Evolutionary conservation across 345 rosid species (phyloP).

Genomic region (Camelina laxa): DNA sequence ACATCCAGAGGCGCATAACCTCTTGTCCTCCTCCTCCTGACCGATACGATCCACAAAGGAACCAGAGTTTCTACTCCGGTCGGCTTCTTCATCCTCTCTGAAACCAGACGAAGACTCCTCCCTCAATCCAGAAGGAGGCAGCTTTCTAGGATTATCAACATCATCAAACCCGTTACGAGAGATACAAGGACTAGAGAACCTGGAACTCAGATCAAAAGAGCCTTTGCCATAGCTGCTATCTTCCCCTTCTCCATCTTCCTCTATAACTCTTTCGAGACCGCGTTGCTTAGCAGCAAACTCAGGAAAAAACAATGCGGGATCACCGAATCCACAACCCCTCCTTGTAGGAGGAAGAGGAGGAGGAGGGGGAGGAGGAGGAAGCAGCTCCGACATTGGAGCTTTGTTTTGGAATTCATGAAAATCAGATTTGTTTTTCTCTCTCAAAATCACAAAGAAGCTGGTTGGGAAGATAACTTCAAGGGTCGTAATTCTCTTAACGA

Average conservation of each 20-base stretch:
- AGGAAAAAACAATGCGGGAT: constrained; percentile 41
- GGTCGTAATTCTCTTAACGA: constrained; percentile 30
- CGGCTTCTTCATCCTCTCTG: constrained; percentile 26
- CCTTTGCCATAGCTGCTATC: constrained; percentile 41
- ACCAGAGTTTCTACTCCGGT: constrained; percentile 20
- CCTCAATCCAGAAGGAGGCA: constrained; percentile 23
- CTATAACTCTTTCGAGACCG: constrained; percentile 21
- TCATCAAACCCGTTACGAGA: not conserved
- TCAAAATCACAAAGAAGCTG: constrained; percentile 29
- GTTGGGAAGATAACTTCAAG: constrained; percentile 37
- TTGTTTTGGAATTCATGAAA: constrained; percentile 42
- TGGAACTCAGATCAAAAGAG: constrained; percentile 39
- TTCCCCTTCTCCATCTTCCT: constrained; percentile 41
- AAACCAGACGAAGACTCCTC: constrained; percentile 23
- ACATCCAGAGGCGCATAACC: constrained; percentile 17
- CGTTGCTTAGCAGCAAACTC: constrained; percentile 37
- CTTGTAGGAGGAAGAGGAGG: constrained; percentile 34
- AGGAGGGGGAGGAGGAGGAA: constrained; percentile 35
- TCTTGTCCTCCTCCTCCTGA: constrained; percentile 36
- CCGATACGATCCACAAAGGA: constrained; percentile 31
- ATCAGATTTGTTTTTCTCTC: constrained; percentile 34
- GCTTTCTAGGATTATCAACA: constrained; percentile 13
- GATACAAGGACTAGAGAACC: constrained; percentile 31
- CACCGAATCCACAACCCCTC: constrained; percentile 34
- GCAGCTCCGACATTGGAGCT: constrained; percentile 50